Percentiles rank a stretch among this genome's conserved stretches.
phyloP scores from a whole-genome alignment of 192 early-diverging fungal genomes.

The Entomortierella lignicola region DNA sequence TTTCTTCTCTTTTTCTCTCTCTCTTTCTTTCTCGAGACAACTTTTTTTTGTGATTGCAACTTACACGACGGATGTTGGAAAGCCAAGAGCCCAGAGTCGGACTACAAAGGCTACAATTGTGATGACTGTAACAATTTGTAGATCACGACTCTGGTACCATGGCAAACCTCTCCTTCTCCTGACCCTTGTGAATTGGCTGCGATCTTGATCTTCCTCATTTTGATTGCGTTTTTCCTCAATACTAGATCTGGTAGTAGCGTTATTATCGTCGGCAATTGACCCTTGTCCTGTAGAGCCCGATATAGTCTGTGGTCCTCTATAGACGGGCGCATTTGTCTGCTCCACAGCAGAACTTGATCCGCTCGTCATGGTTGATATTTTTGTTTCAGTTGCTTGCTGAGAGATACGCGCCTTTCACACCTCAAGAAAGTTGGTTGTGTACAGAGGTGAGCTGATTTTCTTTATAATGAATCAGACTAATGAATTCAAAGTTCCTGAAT shows the following conservation, averaged over 20 bases:
- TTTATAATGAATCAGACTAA: too few species aligned
- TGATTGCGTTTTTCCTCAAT: constrained; percentile 9
- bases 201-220: constrained; percentile 10
- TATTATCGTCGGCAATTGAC: neutral
- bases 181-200: constrained; percentile 19
- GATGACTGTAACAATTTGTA: constrained; percentile 39
- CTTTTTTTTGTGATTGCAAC: too few species aligned
- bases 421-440: too few species aligned
- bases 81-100: constrained; percentile 54
- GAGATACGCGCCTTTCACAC: too few species aligned
- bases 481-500: too few species aligned
- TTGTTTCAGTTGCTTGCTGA: neutral
- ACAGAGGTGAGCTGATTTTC: too few species aligned
- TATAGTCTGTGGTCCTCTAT: constrained; percentile 9
- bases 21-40: too few species aligned
- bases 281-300: neutral
- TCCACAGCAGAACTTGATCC: constrained; percentile 39
- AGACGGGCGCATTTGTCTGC: constrained; percentile 25
- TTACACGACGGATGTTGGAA: constrained; percentile 65
- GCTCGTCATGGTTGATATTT: constrained; percentile 27
- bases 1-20: too few species aligned
- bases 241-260: constrained; percentile 4
- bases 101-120: constrained; percentile 52
- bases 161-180: constrained; percentile 21
- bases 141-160: constrained; percentile 47